Base-by-base conservation (phyloP, 2,329 filamentous ascomycete genomes). In the Cladorrhinum sp. region DNA sequence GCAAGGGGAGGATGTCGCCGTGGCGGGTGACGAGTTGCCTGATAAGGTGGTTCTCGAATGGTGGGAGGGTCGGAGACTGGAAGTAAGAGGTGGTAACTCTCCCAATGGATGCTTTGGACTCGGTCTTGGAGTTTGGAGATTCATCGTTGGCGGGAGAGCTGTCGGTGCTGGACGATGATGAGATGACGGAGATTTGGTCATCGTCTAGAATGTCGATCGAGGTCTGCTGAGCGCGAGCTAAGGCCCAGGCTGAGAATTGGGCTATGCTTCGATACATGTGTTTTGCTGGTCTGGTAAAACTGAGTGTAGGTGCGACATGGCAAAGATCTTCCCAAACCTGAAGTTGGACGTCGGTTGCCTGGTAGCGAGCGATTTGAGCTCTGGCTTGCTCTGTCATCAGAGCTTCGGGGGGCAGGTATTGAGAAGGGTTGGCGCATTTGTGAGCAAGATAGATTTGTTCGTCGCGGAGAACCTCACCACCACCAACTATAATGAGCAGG, bases 311-410 rank as follows among this genome's bases (percentile, higher is more conserved):
- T 0, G 89, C 88, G 5, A 96, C 93, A 71, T 98, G 94, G 69
- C 95, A 98, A 2, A 98, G 79, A 68, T 96, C 90, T 61, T 98
- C 94, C 93, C 94, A 98, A 1, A 98, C 88, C 72, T 98, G 95
- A 1, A 99, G 81, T 72, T 97, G 92, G 0, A 98, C 94, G 68
- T 96, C 86, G 0, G 95, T 99, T 0, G 92, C 91, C 60, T 86
- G 85, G 73, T 91, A 96, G 64, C 82, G 86, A 36, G 81, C 77
- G 16, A 95, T 70, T 12, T 80, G 74, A 3, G 82, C 80, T 20
- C 81, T 81, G 26, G 88, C 87, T 62, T 82, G 79, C 39, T 88
- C 83, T 33, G 87, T 80, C 62, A 95, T 77, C 49, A 85, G 80
- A 0, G 79, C 79, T 39, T 89, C 82, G 0, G 83, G 80, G 0